These are phyloP conservation scores for Beauveria sp. DNA, from an alignment of 2,329 filamentous ascomycete genomes.

Conservation along the genomic window DNA sequence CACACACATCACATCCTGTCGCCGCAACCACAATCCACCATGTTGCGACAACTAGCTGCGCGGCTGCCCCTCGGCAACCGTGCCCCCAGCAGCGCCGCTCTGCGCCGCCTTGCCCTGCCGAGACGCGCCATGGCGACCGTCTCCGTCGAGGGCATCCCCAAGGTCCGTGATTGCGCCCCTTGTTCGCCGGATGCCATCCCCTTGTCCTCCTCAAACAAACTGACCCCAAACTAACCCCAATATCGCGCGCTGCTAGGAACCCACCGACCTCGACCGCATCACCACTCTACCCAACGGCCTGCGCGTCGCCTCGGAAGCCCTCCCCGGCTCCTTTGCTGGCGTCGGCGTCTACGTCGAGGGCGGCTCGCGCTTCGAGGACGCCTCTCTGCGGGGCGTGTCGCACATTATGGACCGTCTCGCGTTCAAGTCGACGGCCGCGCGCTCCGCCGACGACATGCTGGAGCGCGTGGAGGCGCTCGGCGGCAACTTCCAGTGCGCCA, in stretches of 20 bases:
- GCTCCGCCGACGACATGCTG: slow-evolving; percentile 75
- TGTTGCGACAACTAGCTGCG: slow-evolving; percentile 30
- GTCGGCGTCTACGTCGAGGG: slow-evolving; percentile 95
- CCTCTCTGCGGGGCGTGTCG: slow-evolving; percentile 76
- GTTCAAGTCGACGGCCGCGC: slow-evolving; percentile 77
- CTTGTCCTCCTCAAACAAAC: neutral
- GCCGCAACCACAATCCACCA: slow-evolving; percentile 14
- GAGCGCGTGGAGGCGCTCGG: slow-evolving; percentile 82
- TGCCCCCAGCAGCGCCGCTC: slow-evolving; percentile 18
- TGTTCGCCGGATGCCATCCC: too few species aligned
- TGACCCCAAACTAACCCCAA: neutral
- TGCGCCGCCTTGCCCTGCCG: slow-evolving; percentile 18
- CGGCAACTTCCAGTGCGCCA: slow-evolving; percentile 95
- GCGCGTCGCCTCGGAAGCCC: slow-evolving; percentile 86
- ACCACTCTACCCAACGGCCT: slow-evolving; percentile 88
- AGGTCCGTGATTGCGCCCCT: slow-evolving; percentile 18
- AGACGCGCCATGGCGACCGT: slow-evolving; percentile 26
- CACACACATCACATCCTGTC: neutral
- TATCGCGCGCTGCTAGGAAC: slow-evolving; percentile 43
- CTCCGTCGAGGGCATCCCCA: slow-evolving; percentile 28
- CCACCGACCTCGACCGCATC: slow-evolving; percentile 77
- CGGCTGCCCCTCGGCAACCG: slow-evolving; percentile 22
- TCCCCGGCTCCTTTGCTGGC: slow-evolving; percentile 89
- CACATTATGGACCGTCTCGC: slow-evolving; percentile 94
- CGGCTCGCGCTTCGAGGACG: slow-evolving; percentile 88